Evolutionary conservation across 1,284 basidiomycete species (phyloP).

Genomic region (Cerrena zonata): DNA sequence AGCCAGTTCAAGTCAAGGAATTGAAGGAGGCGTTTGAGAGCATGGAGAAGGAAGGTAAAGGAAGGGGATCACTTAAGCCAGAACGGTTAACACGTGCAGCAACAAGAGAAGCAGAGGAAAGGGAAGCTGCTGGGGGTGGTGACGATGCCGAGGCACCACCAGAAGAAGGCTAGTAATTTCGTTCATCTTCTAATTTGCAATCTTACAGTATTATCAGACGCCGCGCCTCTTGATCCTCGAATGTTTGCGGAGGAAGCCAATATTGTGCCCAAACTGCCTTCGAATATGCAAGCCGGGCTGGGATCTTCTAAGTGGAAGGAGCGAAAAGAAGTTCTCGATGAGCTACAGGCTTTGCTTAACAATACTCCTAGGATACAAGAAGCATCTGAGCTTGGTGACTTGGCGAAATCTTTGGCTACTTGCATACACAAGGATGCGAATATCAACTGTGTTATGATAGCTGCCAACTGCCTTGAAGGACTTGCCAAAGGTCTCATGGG

Average conservation of each 20-base stretch:
- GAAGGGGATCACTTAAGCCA: constrained; percentile 76
- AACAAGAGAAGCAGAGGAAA: constrained; percentile 65
- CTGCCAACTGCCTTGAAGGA: constrained; percentile 81
- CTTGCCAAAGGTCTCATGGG: constrained; percentile 79
- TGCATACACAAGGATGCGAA: constrained; percentile 90
- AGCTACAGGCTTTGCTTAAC: constrained; percentile 69
- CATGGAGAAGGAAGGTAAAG: constrained; percentile 78
- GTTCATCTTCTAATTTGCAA: neutral
- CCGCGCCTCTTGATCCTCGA: constrained; percentile 68
- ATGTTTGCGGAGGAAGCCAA: constrained; percentile 82
- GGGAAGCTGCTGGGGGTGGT: constrained; percentile 39
- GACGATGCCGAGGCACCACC: constrained; percentile 34
- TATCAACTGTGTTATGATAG: constrained; percentile 90
- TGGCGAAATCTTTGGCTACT: constrained; percentile 72
- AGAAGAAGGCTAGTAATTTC: constrained; percentile 27
- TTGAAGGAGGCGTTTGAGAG: constrained; percentile 85
- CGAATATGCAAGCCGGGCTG: constrained; percentile 68
- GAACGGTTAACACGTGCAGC: constrained; percentile 76
- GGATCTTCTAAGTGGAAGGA: constrained; percentile 98
- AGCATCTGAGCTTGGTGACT: constrained; percentile 65
- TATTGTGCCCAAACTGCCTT: constrained; percentile 70
- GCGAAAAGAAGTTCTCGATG: constrained; percentile 87
- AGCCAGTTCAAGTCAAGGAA: constrained; percentile 98
- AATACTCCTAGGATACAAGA: constrained; percentile 77
- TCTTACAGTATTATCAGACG: constrained; percentile 27